These are phyloP conservation scores for Chaetomium sp. DNA, from an alignment of 2,329 filamentous ascomycete species.

Conservation along the genomic window DNA sequence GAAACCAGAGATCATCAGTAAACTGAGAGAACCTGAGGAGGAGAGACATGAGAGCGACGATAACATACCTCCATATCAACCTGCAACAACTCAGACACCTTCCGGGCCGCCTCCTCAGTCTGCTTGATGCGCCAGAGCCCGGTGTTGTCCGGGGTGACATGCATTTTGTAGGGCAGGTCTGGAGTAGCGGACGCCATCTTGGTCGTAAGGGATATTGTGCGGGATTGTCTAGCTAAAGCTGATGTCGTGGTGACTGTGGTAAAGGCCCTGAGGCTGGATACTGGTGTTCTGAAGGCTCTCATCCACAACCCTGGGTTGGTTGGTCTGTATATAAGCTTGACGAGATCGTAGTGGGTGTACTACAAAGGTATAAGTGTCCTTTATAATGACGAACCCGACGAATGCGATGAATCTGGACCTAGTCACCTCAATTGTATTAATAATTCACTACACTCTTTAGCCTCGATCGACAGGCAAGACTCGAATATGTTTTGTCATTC, in stretches of 20 bases:
- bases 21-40: neutral
- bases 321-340: no score
- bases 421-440: no score
- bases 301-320: no score
- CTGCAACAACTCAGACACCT: constrained; percentile 63
- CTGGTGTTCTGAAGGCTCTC: no score
- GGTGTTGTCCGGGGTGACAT: constrained; percentile 42
- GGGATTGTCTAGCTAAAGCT: neutral
- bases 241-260: neutral
- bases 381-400: no score
- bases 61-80: constrained; percentile 57
- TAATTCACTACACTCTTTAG: no score
- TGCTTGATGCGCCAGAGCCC: constrained; percentile 44
- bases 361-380: no score
- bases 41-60: neutral
- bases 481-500: no score
- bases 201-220: neutral
- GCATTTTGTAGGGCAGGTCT: constrained; percentile 43
- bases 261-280: no score
- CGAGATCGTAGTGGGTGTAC: no score
- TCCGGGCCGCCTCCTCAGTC: constrained; percentile 54
- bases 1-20: neutral
- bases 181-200: constrained; percentile 26
- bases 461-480: no score
- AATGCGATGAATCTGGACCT: no score